Evolutionary conservation across 1,284 basidiomycete genomes (phyloP).

Genomic region (Phaffia rhodozyma): DNA sequence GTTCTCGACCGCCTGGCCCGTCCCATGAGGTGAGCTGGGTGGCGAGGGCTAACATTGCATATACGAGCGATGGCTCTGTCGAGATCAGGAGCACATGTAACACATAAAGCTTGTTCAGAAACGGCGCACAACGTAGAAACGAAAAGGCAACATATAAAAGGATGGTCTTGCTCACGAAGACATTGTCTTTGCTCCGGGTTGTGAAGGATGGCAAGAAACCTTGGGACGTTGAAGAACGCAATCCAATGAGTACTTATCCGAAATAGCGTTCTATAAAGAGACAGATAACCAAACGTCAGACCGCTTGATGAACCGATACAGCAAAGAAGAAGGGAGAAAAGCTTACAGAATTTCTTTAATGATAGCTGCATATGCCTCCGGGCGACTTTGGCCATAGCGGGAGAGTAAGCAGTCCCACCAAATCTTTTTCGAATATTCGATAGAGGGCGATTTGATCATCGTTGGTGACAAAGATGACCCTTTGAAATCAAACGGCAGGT

Average conservation of each 20-base stretch:
- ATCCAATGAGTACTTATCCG: constrained; percentile 9
- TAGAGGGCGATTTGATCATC: constrained; percentile 1
- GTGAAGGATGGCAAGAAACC: constrained; percentile 11
- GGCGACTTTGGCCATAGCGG: constrained; percentile 5
- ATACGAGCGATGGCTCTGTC: constrained; percentile 14
- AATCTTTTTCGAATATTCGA: constrained; percentile 11
- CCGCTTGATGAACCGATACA: not conserved
- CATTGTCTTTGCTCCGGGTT: constrained; percentile 6
- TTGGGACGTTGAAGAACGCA: not conserved
- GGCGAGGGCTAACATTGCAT: constrained; percentile 12
- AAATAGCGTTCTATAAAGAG: not conserved
- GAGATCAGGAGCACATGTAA: not conserved
- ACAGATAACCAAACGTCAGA: not conserved
- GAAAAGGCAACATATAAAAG: not conserved
- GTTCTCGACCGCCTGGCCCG: constrained; percentile 5
- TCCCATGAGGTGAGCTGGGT: constrained; percentile 14
- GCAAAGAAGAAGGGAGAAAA: not conserved
- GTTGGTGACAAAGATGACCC: not conserved
- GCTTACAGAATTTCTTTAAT: not conserved
- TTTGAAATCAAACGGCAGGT: not conserved
- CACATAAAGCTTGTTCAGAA: no score
- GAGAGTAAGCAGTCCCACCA: constrained; percentile 11
- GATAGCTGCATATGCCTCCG: not conserved
- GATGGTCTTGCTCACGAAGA: not conserved
- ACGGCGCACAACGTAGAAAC: not conserved